Conservation (phyloP, 306 rosid genomes). For the Lathyrus aphaca region DNA sequence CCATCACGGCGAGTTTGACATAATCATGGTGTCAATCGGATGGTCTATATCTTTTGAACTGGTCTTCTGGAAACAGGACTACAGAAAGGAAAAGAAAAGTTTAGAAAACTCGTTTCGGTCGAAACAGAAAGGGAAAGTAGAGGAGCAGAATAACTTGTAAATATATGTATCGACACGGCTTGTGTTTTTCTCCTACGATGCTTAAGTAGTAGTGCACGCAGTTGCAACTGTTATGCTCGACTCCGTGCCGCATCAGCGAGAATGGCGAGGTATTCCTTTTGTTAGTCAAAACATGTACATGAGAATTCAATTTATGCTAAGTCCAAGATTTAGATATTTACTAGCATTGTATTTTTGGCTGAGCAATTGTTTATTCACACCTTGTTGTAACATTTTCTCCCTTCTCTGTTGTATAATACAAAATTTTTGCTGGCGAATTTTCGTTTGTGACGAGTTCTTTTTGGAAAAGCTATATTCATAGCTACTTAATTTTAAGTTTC, state of each 20-base stretch:
- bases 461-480: conserved; percentile 2
- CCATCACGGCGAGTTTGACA: not conserved
- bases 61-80: conserved; percentile 33
- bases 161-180: conserved; percentile 46
- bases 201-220: conserved; percentile 45
- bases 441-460: conserved; percentile 30
- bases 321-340: conserved; percentile 49
- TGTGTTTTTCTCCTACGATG: conserved; percentile 47
- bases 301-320: conserved; percentile 44
- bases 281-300: conserved; percentile 59
- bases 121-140: conserved; percentile 47
- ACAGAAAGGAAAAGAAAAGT: conserved; percentile 38
- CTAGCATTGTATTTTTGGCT: conserved; percentile 45
- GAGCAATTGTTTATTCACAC: conserved; percentile 42
- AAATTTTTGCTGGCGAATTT: conserved; percentile 46
- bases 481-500: not conserved
- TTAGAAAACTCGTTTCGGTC: conserved; percentile 40
- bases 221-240: conserved; percentile 35
- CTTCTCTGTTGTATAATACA: conserved; percentile 47
- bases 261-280: conserved; percentile 44
- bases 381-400: conserved; percentile 43
- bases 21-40: too few species aligned
- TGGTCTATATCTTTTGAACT: conserved; percentile 38
- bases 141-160: conserved; percentile 64
- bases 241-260: conserved; percentile 41